Conservation (phyloP, 164 flowering plant species). For the Dillenia suffruticosa region DNA sequence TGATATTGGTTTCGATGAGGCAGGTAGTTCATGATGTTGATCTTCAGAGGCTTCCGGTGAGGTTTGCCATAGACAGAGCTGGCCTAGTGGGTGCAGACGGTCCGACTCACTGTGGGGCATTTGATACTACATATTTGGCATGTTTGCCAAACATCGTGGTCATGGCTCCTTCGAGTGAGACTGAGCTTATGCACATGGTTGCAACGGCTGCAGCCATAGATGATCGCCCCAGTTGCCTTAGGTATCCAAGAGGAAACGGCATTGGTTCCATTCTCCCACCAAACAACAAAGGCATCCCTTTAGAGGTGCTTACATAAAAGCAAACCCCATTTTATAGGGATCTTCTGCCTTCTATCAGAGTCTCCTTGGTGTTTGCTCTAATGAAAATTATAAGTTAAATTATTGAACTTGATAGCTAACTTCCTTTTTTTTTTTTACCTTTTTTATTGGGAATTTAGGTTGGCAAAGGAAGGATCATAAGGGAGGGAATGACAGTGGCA, state of each 20-base stretch:
- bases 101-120: constrained; percentile 53
- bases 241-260: constrained; percentile 45
- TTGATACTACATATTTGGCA: constrained; percentile 49
- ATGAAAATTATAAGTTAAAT: not conserved
- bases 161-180: constrained; percentile 47
- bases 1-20: not conserved
- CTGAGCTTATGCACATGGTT: constrained; percentile 49
- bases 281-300: constrained; percentile 38
- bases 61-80: constrained; percentile 49
- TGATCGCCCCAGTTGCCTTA: constrained; percentile 42
- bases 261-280: constrained; percentile 38
- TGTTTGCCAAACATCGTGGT: constrained; percentile 62
- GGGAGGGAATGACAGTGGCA: constrained; percentile 34
- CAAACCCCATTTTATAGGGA: not conserved
- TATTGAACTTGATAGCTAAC: not conserved
- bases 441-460: constrained; percentile 16
- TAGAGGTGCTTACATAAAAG: constrained; percentile 30
- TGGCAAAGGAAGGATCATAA: constrained; percentile 40
- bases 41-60: constrained; percentile 50
- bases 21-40: constrained; percentile 60
- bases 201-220: constrained; percentile 48
- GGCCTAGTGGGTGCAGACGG: constrained; percentile 60
- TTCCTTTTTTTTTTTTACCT: not conserved
- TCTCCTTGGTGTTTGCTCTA: not conserved
- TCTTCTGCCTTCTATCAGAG: not conserved